Percentiles rank a stretch among this genome's conserved stretches.
Evolutionary conservation across 257 asterid species (phyloP).

Genomic region (Ocimum tenuiflorum): DNA sequence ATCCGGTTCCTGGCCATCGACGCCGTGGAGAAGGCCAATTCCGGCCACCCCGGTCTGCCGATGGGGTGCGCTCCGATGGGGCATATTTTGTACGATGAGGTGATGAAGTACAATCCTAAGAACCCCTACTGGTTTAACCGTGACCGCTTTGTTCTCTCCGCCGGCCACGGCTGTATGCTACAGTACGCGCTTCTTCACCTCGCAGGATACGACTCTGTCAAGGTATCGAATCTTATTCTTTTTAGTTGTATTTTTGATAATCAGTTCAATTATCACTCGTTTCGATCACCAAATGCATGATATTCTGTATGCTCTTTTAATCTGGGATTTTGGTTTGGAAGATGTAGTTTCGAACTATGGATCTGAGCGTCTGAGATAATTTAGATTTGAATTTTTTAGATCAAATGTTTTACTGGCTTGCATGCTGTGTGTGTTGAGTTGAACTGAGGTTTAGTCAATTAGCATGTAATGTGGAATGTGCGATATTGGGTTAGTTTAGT

Average conservation of each 20-base stretch:
- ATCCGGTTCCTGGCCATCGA: constrained; percentile 76
- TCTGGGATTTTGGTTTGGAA: neutral
- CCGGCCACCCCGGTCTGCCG: constrained; percentile 90
- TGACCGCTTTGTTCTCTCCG: constrained; percentile 88
- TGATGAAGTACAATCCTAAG: constrained; percentile 94
- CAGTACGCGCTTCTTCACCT: constrained; percentile 90
- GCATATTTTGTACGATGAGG: constrained; percentile 84
- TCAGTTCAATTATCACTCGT: neutral
- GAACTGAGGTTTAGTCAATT: neutral
- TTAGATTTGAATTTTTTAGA: constrained; percentile 1
- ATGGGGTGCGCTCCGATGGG: constrained; percentile 98
- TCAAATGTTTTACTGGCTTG: neutral
- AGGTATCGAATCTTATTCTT: constrained; percentile 32
- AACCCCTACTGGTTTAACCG: constrained; percentile 93
- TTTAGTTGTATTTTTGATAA: neutral
- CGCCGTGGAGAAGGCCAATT: constrained; percentile 83
- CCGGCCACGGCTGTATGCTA: constrained; percentile 96
- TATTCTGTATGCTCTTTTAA: neutral
- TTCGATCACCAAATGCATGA: constrained; percentile 3
- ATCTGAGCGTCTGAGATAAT: constrained; percentile 10
- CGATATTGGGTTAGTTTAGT: neutral
- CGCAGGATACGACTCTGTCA: constrained; percentile 73
- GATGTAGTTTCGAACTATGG: neutral
- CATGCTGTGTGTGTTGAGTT: neutral
- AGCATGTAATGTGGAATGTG: neutral